Conservation (phyloP, 345 rosid species). For the Theobroma cacao region DNA sequence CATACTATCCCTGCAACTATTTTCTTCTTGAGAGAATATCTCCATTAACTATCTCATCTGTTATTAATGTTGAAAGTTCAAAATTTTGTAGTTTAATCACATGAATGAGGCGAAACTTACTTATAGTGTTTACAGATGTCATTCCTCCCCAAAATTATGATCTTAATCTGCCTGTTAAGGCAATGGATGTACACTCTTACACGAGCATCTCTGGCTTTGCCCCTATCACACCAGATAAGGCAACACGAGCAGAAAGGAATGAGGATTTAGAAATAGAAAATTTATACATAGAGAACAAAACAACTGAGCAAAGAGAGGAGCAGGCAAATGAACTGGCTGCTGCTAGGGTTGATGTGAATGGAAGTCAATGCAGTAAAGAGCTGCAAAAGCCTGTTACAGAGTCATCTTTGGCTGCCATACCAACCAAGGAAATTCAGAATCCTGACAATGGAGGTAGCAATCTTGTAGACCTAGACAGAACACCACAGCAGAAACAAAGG, state of each 20-base stretch:
- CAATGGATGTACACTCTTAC: slow-evolving; percentile 19
- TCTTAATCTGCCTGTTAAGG: slow-evolving; percentile 28
- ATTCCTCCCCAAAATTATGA: slow-evolving; percentile 21
- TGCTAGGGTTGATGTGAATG: slow-evolving; percentile 5
- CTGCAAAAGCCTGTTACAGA: slow-evolving; percentile 25
- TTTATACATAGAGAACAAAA: slow-evolving; percentile 16
- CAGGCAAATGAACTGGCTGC: slow-evolving; percentile 20
- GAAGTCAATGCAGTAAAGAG: slow-evolving; percentile 19
- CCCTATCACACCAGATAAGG: slow-evolving; percentile 61
- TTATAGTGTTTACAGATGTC: slow-evolving; percentile 26
- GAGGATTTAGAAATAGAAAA: slow-evolving; percentile 16
- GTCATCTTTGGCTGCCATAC: slow-evolving; percentile 22
- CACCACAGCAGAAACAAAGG: slow-evolving; percentile 67
- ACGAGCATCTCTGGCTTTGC: slow-evolving; percentile 25
- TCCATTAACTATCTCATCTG: not conserved
- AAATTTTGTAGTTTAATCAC: not conserved
- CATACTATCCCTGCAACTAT: not conserved
- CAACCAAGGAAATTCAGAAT: slow-evolving; percentile 28
- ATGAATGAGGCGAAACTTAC: slow-evolving; percentile 10
- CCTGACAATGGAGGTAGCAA: slow-evolving; percentile 27
- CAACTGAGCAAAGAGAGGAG: slow-evolving; percentile 18
- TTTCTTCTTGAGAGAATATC: not conserved
- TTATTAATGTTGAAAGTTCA: not conserved
- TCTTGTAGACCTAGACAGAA: slow-evolving; percentile 33
- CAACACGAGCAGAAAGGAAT: slow-evolving; percentile 16